Conservation (phyloP, 2,329 filamentous ascomycete genomes). For the Lomentospora prolificans region DNA sequence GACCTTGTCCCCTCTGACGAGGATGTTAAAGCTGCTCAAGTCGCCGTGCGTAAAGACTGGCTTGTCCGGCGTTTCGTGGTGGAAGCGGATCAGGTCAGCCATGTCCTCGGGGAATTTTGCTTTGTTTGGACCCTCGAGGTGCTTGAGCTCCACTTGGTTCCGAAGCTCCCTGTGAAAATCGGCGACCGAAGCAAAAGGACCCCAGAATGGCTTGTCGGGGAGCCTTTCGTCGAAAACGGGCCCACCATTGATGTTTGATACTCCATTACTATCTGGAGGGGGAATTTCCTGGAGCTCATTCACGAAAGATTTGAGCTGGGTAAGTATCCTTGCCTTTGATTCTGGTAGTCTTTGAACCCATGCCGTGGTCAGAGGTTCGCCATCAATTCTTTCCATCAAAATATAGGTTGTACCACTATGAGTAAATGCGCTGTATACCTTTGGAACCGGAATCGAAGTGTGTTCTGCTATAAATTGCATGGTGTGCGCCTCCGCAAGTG, state of each 20-base stretch:
- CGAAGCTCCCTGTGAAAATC: constrained; percentile 18
- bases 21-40: constrained; percentile 19
- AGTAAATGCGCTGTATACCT: constrained; percentile 29
- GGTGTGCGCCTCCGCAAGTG: constrained; percentile 27
- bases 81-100: constrained; percentile 12
- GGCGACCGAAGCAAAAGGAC: constrained; percentile 17
- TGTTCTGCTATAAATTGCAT: constrained; percentile 29
- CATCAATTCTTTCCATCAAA: constrained; percentile 28
- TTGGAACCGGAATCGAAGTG: constrained; percentile 33
- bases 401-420: constrained; percentile 27
- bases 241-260: constrained; percentile 14
- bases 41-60: constrained; percentile 15
- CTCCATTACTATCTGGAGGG: not conserved
- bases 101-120: constrained; percentile 9
- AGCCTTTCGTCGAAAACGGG: constrained; percentile 17
- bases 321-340: constrained; percentile 14
- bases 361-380: constrained; percentile 12
- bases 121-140: not conserved
- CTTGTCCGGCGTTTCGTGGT: constrained; percentile 10
- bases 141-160: not conserved
- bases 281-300: constrained; percentile 11
- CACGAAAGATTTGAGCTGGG: constrained; percentile 14
- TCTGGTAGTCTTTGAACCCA: constrained; percentile 13
- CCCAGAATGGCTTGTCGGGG: constrained; percentile 13
- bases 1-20: constrained; percentile 17